Evolutionary conservation across 2,329 filamentous ascomycete species (phyloP).

Genomic region (Cladophialophora psammophila): DNA sequence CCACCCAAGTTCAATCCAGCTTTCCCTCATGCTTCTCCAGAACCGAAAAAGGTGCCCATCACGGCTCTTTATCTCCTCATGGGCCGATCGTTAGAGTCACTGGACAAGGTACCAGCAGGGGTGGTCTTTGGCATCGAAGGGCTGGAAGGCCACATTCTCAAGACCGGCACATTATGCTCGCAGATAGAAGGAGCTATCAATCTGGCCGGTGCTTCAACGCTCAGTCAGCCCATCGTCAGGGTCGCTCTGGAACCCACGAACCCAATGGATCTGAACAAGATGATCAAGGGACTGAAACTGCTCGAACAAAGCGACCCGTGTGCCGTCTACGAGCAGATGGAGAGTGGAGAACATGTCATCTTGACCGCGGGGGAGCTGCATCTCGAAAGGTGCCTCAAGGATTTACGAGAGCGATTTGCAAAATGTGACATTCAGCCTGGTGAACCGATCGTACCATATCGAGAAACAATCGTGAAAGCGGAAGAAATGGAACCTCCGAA

Average conservation of each 20-base stretch:
- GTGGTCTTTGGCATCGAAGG: constrained; percentile 95
- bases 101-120: constrained; percentile 86
- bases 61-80: constrained; percentile 93
- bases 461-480: constrained; percentile 86
- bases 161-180: constrained; percentile 92
- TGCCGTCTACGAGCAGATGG: constrained; percentile 91
- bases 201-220: constrained; percentile 81
- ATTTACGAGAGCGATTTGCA: constrained; percentile 90
- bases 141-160: constrained; percentile 90
- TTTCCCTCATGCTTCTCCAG: constrained; percentile 72
- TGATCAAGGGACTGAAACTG: constrained; percentile 86
- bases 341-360: constrained; percentile 93
- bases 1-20: constrained; percentile 92
- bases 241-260: constrained; percentile 94
- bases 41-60: constrained; percentile 82
- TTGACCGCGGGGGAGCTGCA: constrained; percentile 93
- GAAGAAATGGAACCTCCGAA: constrained; percentile 91
- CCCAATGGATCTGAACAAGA: constrained; percentile 88
- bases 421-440: constrained; percentile 94
- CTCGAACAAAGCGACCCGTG: constrained; percentile 96
- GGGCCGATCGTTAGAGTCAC: constrained; percentile 84
- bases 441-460: constrained; percentile 92
- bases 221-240: constrained; percentile 88
- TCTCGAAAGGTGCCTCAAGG: constrained; percentile 90
- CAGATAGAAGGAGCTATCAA: constrained; percentile 87